These are phyloP conservation scores for Tylopilus plumbeoviolaceoides DNA, from an alignment of 768 basidiomycete genomes.

Conservation along the genomic window DNA sequence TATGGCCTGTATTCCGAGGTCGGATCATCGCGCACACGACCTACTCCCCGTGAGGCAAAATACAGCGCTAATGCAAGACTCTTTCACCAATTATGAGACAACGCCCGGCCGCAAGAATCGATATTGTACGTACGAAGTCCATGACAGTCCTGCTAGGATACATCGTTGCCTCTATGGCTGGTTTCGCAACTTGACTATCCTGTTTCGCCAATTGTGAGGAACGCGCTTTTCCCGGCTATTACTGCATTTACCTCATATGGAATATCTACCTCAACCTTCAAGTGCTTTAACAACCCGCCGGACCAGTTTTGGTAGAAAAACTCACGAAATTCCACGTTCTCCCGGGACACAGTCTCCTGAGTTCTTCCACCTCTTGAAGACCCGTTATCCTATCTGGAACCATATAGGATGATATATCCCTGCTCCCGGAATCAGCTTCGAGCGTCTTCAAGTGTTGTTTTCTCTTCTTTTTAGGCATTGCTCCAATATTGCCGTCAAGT, in stretches of 20 bases:
- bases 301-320: constrained; percentile 3
- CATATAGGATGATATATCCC: constrained; percentile 44
- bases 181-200: constrained; percentile 62
- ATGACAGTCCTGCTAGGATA: constrained; percentile 77
- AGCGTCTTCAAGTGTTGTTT: constrained; percentile 23
- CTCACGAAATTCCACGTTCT: constrained; percentile 87
- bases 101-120: background rate
- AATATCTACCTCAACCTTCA: constrained; percentile 83
- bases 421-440: background rate
- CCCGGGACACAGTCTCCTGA: constrained; percentile 69
- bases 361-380: constrained; percentile 69
- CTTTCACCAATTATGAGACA: constrained; percentile 37
- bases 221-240: background rate
- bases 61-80: constrained; percentile 89
- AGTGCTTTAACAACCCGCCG: background rate
- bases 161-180: constrained; percentile 67
- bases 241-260: constrained; percentile 57
- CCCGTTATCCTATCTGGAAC: constrained; percentile 92
- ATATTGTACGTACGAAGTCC: constrained; percentile 68
- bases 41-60: constrained; percentile 83
- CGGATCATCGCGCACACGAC: constrained; percentile 44
- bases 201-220: constrained; percentile 28
- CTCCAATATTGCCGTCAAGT: constrained; percentile 43
- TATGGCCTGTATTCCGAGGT: constrained; percentile 44
- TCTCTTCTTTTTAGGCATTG: constrained; percentile 42